Evolutionary conservation across 371 early-diverging fungal species (phyloP), one percentile per base, ranked within the genome.

Genomic region (Mortierella sp.): DNA sequence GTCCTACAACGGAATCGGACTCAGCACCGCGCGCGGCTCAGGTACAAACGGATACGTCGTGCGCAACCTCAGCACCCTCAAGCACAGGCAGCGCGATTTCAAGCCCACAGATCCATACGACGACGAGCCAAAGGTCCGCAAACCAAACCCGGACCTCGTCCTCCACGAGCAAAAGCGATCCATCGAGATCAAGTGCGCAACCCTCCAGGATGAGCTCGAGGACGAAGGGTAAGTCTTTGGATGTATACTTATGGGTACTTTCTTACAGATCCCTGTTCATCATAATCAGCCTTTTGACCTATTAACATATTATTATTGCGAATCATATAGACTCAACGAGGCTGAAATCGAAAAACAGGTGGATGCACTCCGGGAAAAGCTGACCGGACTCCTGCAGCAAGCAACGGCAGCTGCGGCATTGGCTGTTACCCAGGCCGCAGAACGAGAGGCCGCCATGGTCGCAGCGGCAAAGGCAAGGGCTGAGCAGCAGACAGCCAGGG

Each of bases 31-130:
- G 34, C 93, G 99, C 78, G 99, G 99, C 43, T 96, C 95, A 73
- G 98, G 98, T 44, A 94, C 94, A n/a, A 99, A 98, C 86, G 99
- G 99, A 67, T 97, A 97, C 84, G 96, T 99, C 14, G 95, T 96
- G 64, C 94, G 95, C 54, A 99, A 98, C 89, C 88, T 96, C 57
- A 96, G 98, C 6, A 84, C 90, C 69, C 87, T 98, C 46, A 88
- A 87, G 82, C 91, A 93, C 19, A 89, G 91, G 5, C 88, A 83
- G 59, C 48, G 86, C 73, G 82, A 77, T 69, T 76, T 88, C 50
- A 79, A 85, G 21, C 79, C 77, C 21, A 80, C 88, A 14, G 90
- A 92, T 72, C 80, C 84, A 11, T 88, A 89, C 54, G 81, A 85
- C 44, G 88, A 88, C 37, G 76, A 75, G 14, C 91, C 91, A n/a